These are phyloP conservation scores for Pythium scleroteichum DNA, from an alignment of 352 stramenopile species.

Conservation along the genomic window DNA sequence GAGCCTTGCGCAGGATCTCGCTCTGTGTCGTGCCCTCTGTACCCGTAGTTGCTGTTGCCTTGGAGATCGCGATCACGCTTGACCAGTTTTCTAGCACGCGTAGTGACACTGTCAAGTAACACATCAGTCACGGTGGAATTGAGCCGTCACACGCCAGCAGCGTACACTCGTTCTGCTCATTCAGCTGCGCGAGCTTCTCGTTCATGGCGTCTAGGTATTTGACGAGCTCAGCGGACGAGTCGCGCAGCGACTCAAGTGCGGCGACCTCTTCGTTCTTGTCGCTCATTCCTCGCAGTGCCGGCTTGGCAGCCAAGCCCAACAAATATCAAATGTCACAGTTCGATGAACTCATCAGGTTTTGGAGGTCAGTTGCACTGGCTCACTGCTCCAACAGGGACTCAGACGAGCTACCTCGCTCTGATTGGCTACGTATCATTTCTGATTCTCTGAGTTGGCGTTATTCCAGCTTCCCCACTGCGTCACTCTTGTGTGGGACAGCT, in stretches of 20 bases:
- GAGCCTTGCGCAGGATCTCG: constrained; percentile 62
- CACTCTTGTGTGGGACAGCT: constrained; percentile 12
- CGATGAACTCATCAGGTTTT: constrained; percentile 11
- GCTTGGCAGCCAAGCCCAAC: too few relatives aligned
- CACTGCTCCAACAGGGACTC: constrained; percentile 10
- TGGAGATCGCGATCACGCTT: constrained; percentile 75
- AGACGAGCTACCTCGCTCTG: not conserved
- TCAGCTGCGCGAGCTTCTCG: constrained; percentile 70
- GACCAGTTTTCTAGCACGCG: constrained; percentile 84
- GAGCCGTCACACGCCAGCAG: too few relatives aligned
- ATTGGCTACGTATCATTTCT: constrained; percentile 26
- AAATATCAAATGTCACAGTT: constrained; percentile 21
- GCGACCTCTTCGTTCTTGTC: constrained; percentile 77
- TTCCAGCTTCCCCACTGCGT: constrained; percentile 3
- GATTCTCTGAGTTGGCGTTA: constrained; percentile 6
- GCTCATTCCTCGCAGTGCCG: constrained; percentile 11
- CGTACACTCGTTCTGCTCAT: constrained; percentile 82
- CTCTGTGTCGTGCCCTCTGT: constrained; percentile 30
- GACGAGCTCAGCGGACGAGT: constrained; percentile 77
- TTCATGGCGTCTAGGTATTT: constrained; percentile 77
- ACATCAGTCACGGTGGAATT: not conserved
- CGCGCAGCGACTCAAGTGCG: constrained; percentile 74
- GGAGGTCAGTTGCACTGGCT: constrained; percentile 23
- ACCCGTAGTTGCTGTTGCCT: constrained; percentile 35
- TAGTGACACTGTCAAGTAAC: constrained; percentile 49